These are phyloP conservation scores for Leishmania guyanensis DNA, from an alignment of 208 protist genomes.

Conservation along the genomic window DNA sequence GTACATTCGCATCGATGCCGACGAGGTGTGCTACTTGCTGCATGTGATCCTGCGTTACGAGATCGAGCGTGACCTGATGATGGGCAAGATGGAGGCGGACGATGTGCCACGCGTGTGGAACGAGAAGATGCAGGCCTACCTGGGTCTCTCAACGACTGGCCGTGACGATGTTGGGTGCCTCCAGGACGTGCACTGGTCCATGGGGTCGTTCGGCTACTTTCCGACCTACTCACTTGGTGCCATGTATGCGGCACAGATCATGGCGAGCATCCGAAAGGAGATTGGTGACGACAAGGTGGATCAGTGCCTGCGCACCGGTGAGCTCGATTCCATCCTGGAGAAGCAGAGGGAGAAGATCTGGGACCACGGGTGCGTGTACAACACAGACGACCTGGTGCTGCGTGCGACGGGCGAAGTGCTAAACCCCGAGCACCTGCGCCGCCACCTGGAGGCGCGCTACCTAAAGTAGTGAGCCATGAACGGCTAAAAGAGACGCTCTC, in stretches of 20 bases:
- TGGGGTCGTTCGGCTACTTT: slow-evolving; percentile 85
- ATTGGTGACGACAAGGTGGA: slow-evolving; percentile 58
- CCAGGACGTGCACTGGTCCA: slow-evolving; percentile 91
- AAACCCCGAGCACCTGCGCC: slow-evolving; percentile 74
- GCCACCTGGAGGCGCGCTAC: slow-evolving; percentile 85
- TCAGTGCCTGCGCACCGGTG: slow-evolving; percentile 52
- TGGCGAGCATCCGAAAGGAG: slow-evolving; percentile 68
- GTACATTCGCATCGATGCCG: slow-evolving; percentile 82
- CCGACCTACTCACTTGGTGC: slow-evolving; percentile 86
- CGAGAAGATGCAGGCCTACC: slow-evolving; percentile 85
- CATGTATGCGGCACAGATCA: slow-evolving; percentile 86
- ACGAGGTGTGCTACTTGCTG: slow-evolving; percentile 91
- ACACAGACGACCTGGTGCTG: slow-evolving; percentile 76
- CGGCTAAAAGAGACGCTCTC: background rate
- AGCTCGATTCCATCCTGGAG: slow-evolving; percentile 55
- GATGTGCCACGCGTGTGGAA: slow-evolving; percentile 86
- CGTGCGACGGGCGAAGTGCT: slow-evolving; percentile 76
- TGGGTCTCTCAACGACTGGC: slow-evolving; percentile 77
- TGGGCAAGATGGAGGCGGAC: slow-evolving; percentile 73
- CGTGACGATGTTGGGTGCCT: slow-evolving; percentile 78
- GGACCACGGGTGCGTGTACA: slow-evolving; percentile 51
- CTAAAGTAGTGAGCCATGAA: slow-evolving; percentile 14
- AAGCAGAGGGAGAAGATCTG: slow-evolving; percentile 82
- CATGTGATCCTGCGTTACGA: slow-evolving; percentile 92
- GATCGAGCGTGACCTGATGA: slow-evolving; percentile 86